Conservation (phyloP, 225 moss, liverwort and hornwort genomes). For the Pseudoscleropodium purum region DNA sequence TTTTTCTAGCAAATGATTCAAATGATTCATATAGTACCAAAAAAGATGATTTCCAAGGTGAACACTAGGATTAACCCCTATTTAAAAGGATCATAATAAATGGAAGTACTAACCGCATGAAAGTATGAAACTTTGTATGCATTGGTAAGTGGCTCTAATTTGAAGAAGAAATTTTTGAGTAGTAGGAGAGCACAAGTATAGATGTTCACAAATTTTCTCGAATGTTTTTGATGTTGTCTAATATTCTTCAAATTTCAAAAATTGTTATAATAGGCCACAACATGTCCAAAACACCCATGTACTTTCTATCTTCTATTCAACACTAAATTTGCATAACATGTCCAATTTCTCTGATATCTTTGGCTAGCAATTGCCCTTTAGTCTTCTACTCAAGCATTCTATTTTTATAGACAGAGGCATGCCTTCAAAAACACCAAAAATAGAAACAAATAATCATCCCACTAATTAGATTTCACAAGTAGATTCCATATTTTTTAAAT, state of each 20-base stretch:
- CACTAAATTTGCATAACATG: background rate
- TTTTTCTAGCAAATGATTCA: background rate
- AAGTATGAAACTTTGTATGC: background rate
- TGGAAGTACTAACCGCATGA: background rate
- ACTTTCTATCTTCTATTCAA: background rate
- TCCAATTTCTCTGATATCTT: background rate
- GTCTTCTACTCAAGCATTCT: background rate
- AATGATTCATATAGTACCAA: accelerated
- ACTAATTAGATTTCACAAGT: background rate
- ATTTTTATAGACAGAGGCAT: background rate
- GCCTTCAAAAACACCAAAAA: background rate
- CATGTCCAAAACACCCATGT: background rate
- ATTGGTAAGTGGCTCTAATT: background rate
- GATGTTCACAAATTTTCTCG: background rate
- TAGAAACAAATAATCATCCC: background rate
- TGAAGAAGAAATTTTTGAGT: accelerated
- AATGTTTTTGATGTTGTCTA: background rate
- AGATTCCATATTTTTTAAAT: too few relatives aligned
- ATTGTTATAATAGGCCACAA: background rate
- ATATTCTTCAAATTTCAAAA: background rate
- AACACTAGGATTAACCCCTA: background rate
- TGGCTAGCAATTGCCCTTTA: background rate
- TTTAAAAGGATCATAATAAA: background rate
- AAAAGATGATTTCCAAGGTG: background rate
- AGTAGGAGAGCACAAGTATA: accelerated